phyloP scores from a whole-genome alignment of 2,329 filamentous ascomycete genomes.

The Acephala macrosclerotiorum region DNA sequence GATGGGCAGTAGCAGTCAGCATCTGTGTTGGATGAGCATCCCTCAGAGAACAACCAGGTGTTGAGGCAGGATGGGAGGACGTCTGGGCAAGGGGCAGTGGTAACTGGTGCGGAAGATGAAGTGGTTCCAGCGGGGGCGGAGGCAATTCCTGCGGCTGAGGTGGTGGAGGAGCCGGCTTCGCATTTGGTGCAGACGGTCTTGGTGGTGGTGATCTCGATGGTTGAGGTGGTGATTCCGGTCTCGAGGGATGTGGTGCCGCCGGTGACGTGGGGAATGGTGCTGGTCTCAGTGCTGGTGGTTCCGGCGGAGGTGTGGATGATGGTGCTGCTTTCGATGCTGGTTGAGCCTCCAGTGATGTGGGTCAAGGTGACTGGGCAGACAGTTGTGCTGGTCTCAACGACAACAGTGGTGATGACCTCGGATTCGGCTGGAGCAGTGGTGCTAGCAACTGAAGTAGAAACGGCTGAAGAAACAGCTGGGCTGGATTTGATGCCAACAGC shows the following conservation, averaged over 20 bases:
- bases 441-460: slow-evolving; percentile 20
- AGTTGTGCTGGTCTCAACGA: slow-evolving; percentile 38
- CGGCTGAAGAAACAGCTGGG: slow-evolving; percentile 8
- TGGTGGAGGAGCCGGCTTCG: slow-evolving; percentile 22
- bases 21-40: slow-evolving; percentile 87
- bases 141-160: slow-evolving; percentile 42
- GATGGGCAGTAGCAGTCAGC: slow-evolving; percentile 86
- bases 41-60: slow-evolving; percentile 80
- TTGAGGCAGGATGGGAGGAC: slow-evolving; percentile 89
- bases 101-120: slow-evolving; percentile 45
- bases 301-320: slow-evolving; percentile 43
- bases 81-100: slow-evolving; percentile 58
- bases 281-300: slow-evolving; percentile 37
- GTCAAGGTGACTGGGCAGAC: slow-evolving; percentile 42
- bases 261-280: slow-evolving; percentile 36
- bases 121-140: slow-evolving; percentile 25
- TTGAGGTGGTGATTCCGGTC: slow-evolving; percentile 39
- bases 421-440: slow-evolving; percentile 12
- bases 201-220: slow-evolving; percentile 45
- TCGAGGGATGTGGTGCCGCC: slow-evolving; percentile 33
- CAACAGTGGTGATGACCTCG: slow-evolving; percentile 36
- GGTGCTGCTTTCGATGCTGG: slow-evolving; percentile 28
- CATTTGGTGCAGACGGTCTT: slow-evolving; percentile 41
- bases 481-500: slow-evolving; percentile 6
- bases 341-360: slow-evolving; percentile 27